phyloP scores from a whole-genome alignment of 805 yeast species.

The Zygotorulaspora sp. region DNA sequence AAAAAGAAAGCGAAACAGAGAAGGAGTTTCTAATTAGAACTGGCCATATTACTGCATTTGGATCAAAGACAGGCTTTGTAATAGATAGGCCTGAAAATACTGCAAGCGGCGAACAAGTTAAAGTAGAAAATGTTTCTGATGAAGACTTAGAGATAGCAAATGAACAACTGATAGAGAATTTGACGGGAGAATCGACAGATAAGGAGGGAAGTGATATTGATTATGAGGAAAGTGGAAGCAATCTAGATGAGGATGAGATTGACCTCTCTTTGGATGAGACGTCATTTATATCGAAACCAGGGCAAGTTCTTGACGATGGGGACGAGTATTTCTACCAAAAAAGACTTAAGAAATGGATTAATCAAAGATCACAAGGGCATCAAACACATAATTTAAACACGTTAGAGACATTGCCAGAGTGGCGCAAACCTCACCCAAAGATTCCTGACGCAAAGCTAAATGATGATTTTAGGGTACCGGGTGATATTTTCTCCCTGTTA shows the following conservation, averaged over 20 bases:
- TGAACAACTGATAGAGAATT: slow-evolving; percentile 23
- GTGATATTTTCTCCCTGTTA: slow-evolving; percentile 79
- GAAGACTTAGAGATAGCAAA: slow-evolving; percentile 15
- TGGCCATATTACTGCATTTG: slow-evolving; percentile 93
- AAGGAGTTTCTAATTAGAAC: slow-evolving; percentile 79
- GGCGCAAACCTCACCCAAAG: slow-evolving; percentile 73
- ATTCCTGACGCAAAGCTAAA: slow-evolving; percentile 71
- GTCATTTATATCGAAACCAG: slow-evolving; percentile 22
- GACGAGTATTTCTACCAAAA: slow-evolving; percentile 59
- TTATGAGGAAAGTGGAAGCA: slow-evolving; percentile 17
- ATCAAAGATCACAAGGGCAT: slow-evolving; percentile 44
- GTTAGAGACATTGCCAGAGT: slow-evolving; percentile 44
- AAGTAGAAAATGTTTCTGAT: slow-evolving; percentile 3
- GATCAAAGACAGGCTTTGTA: slow-evolving; percentile 56
- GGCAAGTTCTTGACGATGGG: slow-evolving; percentile 65
- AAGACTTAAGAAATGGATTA: slow-evolving; percentile 58
- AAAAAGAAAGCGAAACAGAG: slow-evolving; percentile 68
- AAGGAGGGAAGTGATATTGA: slow-evolving; percentile 25
- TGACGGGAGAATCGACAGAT: slow-evolving; percentile 24
- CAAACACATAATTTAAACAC: slow-evolving; percentile 23
- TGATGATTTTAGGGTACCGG: slow-evolving; percentile 71
- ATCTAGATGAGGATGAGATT: slow-evolving; percentile 12
- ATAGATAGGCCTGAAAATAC: slow-evolving; percentile 32
- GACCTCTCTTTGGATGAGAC: slow-evolving; percentile 23
- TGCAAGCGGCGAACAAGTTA: slow-evolving; percentile 15